Evolutionary conservation across 1,139 yeast species (phyloP).

Genomic region (Pichia sp.): DNA sequence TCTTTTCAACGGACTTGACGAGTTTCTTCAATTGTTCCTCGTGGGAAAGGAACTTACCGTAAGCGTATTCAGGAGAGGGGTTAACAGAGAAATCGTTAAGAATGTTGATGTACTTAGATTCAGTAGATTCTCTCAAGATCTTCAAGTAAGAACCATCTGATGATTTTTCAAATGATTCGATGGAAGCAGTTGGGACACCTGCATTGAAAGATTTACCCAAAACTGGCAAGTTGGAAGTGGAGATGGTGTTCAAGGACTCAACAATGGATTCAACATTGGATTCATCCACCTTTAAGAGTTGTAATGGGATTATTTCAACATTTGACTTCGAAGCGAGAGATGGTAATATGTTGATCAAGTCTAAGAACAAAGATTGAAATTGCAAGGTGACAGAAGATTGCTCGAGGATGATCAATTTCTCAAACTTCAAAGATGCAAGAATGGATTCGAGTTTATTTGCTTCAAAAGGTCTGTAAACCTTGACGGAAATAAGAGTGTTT

Average conservation of each 20-base stretch:
- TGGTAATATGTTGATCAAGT: conserved; percentile 61
- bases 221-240: conserved; percentile 46
- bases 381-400: conserved; percentile 50
- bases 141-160: conserved; percentile 77
- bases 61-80: conserved; percentile 75
- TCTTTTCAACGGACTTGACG: conserved; percentile 42
- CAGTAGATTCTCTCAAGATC: conserved; percentile 55
- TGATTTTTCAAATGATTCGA: conserved; percentile 34
- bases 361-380: conserved; percentile 64
- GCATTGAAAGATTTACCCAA: conserved; percentile 41
- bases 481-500: conserved; percentile 49
- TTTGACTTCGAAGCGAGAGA: no score
- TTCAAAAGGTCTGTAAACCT: conserved; percentile 68
- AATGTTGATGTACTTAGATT: conserved; percentile 35
- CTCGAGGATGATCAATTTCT: conserved; percentile 51
- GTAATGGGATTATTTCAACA: conserved; percentile 48
- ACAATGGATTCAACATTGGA: conserved; percentile 41
- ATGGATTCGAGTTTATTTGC: conserved; percentile 39
- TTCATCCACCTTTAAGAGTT: conserved; percentile 42
- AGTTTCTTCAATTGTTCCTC: conserved; percentile 46
- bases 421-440: conserved; percentile 6
- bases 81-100: conserved; percentile 53
- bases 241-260: conserved; percentile 45
- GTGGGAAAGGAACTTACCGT: conserved; percentile 61
- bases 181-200: conserved; percentile 10